These are phyloP conservation scores for Colletotrichum spaethianum DNA, from an alignment of 2,329 filamentous ascomycete species.

Conservation along the genomic window DNA sequence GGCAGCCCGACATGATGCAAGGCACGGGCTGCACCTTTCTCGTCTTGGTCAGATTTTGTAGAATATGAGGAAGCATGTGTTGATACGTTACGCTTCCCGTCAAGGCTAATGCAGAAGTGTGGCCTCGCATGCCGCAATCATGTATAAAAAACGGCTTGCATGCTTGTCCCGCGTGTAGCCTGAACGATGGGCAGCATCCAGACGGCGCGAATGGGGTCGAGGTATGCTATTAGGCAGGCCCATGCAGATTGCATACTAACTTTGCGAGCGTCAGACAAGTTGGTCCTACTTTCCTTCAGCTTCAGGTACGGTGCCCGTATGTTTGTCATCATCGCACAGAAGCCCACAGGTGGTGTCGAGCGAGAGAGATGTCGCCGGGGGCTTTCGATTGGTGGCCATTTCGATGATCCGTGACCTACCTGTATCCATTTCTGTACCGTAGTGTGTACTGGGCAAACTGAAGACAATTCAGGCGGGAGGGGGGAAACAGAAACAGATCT, in stretches of 20 bases:
- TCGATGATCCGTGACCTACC: not conserved
- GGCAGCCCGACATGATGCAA: not conserved
- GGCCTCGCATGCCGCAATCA: not conserved
- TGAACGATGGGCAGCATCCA: not conserved
- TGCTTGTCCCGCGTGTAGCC: not conserved
- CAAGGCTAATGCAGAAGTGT: not conserved
- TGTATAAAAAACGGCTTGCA: not conserved
- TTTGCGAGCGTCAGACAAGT: not conserved
- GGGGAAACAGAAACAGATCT: not conserved
- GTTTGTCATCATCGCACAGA: conserved; percentile 28
- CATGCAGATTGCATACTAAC: not conserved
- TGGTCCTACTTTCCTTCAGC: not conserved
- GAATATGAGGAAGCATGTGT: not conserved
- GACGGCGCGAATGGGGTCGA: not conserved
- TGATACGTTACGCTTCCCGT: not conserved
- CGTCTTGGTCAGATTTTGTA: not conserved
- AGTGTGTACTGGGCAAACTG: not conserved
- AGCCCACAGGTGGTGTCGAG: conserved; percentile 17
- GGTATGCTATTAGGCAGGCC: not conserved
- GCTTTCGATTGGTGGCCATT: conserved; percentile 29
- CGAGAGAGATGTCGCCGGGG: conserved; percentile 30
- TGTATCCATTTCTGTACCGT: not conserved
- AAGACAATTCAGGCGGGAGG: not conserved
- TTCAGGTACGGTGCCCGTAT: not conserved
- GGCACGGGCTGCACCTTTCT: not conserved